phyloP scores from a whole-genome alignment of 371 early-diverging fungal genomes.

The Mucor indicus region DNA sequence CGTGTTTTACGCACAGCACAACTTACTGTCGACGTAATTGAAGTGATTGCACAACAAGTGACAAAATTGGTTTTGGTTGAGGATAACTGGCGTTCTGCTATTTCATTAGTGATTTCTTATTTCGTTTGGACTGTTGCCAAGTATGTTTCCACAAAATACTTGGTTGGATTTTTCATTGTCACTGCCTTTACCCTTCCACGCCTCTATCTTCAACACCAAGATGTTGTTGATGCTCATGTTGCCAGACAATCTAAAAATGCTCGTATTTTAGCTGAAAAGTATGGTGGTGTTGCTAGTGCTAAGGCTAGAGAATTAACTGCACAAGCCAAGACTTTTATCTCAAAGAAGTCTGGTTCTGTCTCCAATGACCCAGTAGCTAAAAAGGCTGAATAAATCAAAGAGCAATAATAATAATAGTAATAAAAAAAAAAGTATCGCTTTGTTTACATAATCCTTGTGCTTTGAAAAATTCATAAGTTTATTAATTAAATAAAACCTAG shows the following conservation, averaged over 20 bases:
- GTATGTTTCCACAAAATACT: slow-evolving; percentile 53
- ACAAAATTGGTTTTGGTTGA: slow-evolving; percentile 52
- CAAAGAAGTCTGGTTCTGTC: slow-evolving; percentile 3
- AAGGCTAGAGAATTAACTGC: slow-evolving; percentile 24
- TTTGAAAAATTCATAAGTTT: too few species aligned
- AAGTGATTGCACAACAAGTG: slow-evolving; percentile 44
- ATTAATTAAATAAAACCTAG: too few species aligned
- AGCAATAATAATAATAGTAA: too few species aligned
- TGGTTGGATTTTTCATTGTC: slow-evolving; percentile 45
- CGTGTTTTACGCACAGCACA: slow-evolving; percentile 35
- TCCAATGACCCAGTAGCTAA: slow-evolving; percentile 1
- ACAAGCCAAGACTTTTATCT: slow-evolving; percentile 9
- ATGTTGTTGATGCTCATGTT: slow-evolving; percentile 49
- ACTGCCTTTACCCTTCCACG: slow-evolving; percentile 50
- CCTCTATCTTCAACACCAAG: slow-evolving; percentile 52
- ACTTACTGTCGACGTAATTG: slow-evolving; percentile 45
- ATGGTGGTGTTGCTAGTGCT: slow-evolving; percentile 28
- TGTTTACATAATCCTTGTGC: too few species aligned
- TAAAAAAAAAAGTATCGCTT: too few species aligned
- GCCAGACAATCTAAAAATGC: slow-evolving; percentile 37
- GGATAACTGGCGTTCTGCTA: slow-evolving; percentile 48
- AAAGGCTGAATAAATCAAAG: slow-evolving; percentile 12
- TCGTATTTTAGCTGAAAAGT: slow-evolving; percentile 24
- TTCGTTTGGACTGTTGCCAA: slow-evolving; percentile 57
- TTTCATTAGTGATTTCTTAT: slow-evolving; percentile 47